Evolutionary conservation across 108 stramenopile species (phyloP), one percentile per base, ranked within the genome.

Genomic region (Phaeodactylum tricornutum): DNA sequence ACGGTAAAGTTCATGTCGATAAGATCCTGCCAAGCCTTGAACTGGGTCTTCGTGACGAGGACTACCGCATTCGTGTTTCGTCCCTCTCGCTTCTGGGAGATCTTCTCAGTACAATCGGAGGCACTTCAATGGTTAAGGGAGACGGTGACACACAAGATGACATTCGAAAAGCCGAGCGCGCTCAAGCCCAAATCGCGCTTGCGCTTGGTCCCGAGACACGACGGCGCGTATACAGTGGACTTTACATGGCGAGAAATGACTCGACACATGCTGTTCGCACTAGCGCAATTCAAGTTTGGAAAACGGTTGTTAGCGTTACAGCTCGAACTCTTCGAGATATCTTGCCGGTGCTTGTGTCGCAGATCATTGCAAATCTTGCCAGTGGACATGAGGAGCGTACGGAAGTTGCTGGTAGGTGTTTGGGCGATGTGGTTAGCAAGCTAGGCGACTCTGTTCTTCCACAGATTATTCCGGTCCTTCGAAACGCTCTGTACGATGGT

Each of bases 371-470:
- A 20, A 61, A 78, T 30, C 72, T 97, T 44, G 80, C 92, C 27
- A 77, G 84, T 43, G 86, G 86, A 11, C 71, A 87, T 50, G 47
- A 66, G 9, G 97, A 98, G 46, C 73, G 76, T 46, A 92, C 95
- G n/a, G 77, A 81, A 44, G 74, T 95, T 14, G 96, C 96, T 11
- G 94, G 94, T 15, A 82, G 87, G 22, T 92, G 93, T 45, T 67
- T 99, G 11, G 99, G 99, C 1, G 97, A 99, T 44, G 72, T 99
- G 42, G 96, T 98, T 43, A 59, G 64, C 40, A 98, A 97, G 64
- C 92, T 99, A 21, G 96, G 97, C 5, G 99, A 99, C 47, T 75
- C 87, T 57, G 94, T 98, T 7, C 65, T 98, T 30, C 93, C 95
- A 17, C 75, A 93, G 52, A 78, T 99, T 21, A 81, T 99, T 34